Conservation (phyloP, 192 early-diverging fungal genomes). For the Dimargaris cristalligena region DNA sequence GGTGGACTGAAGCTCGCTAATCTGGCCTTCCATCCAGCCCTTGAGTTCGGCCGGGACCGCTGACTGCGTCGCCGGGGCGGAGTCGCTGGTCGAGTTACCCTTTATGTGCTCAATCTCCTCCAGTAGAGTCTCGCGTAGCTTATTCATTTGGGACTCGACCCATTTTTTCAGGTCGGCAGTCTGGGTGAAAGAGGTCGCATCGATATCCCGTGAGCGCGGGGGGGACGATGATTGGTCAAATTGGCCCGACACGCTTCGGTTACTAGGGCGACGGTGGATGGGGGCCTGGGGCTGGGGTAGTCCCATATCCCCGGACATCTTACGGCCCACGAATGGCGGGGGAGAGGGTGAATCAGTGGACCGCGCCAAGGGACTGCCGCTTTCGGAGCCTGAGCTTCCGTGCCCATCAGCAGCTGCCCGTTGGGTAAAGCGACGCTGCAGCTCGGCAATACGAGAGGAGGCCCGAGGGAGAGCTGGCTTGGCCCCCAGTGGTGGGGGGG, state of each 20-base stretch:
- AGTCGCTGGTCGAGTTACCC: background rate
- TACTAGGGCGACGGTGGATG: too few relatives aligned
- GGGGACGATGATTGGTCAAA: background rate
- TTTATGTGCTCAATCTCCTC: too few relatives aligned
- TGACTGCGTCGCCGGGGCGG: background rate
- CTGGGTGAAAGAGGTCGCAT: too few relatives aligned
- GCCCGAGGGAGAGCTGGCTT: conserved; percentile 4
- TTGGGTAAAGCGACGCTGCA: conserved; percentile 11
- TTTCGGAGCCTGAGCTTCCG: background rate
- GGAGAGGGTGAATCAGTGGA: conserved; percentile 1
- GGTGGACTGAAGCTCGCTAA: background rate
- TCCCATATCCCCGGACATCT: too few relatives aligned
- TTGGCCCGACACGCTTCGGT: background rate
- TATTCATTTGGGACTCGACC: too few relatives aligned
- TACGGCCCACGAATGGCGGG: background rate
- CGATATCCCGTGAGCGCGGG: background rate
- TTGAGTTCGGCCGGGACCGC: background rate
- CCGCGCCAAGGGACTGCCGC: background rate
- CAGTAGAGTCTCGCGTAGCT: too few relatives aligned
- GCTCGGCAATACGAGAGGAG: conserved; percentile 6
- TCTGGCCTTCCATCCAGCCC: conserved; percentile 2
- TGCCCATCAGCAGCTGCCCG: background rate
- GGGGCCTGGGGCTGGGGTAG: too few relatives aligned
- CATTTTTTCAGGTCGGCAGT: too few relatives aligned
- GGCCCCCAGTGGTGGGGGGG: conserved; percentile 9